Evolutionary conservation across 192 early-diverging fungal genomes (phyloP).

Genomic region (Rhizophagus sp.): DNA sequence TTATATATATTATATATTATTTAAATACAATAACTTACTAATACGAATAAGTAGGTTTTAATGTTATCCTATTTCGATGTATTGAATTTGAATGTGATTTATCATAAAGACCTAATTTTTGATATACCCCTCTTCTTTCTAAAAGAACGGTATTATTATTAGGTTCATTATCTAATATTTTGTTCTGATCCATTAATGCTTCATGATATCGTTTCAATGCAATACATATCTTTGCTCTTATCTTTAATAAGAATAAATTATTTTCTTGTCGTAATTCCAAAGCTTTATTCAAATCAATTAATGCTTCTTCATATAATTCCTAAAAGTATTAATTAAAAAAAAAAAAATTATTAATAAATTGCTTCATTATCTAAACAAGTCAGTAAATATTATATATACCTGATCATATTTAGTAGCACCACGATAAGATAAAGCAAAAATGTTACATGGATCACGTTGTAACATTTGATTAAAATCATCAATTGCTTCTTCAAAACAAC

Average conservation of each 20-base stretch:
- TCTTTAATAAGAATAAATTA: not conserved
- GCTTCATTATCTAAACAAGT: too few relatives aligned
- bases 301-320: not conserved
- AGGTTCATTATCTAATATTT: not conserved
- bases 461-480: constrained; percentile 3
- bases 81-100: not conserved
- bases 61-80: not conserved
- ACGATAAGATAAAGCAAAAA: constrained; percentile 7
- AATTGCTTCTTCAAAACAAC: constrained; percentile 3
- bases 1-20: too few relatives aligned
- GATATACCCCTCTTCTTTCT: not conserved
- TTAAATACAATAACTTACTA: not conserved
- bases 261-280: not conserved
- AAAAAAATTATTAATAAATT: too few relatives aligned
- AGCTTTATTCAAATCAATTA: not conserved
- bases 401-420: constrained; percentile 10
- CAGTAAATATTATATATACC: not conserved
- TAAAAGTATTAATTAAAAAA: not conserved
- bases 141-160: not conserved
- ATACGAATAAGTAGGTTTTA: not conserved
- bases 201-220: not conserved
- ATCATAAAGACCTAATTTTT: not conserved
- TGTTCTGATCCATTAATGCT: not conserved
- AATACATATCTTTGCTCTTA: not conserved
- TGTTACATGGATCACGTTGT: not conserved